Percentiles rank a stretch among this genome's conserved stretches.
These are phyloP conservation scores for Backusella westeae DNA, from an alignment of 192 early-diverging fungal species.

Conservation along the genomic window DNA sequence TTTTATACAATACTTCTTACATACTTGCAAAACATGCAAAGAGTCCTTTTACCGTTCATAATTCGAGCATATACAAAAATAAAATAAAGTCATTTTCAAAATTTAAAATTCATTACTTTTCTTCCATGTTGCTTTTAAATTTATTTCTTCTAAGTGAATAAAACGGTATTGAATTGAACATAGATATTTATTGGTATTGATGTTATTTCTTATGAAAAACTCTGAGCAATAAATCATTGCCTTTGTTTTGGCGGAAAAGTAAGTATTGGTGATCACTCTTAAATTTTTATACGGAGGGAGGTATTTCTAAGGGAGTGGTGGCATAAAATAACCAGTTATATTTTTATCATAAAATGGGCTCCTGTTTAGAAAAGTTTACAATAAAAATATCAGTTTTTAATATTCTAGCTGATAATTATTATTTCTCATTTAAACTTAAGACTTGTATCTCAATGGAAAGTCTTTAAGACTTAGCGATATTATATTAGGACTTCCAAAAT, in stretches of 20 bases:
- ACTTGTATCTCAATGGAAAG: not conserved
- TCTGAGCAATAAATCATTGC: not conserved
- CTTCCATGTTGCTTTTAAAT: not conserved
- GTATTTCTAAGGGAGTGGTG: not conserved
- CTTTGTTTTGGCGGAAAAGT: not conserved
- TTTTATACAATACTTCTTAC: not conserved
- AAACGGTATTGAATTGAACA: no score
- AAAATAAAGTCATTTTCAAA: not conserved
- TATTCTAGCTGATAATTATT: not conserved
- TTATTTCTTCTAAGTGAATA: not conserved
- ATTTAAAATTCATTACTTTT: not conserved
- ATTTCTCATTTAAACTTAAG: not conserved
- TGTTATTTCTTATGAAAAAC: not conserved
- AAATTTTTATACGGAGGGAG: not conserved
- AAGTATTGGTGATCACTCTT: not conserved
- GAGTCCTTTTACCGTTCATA: not conserved
- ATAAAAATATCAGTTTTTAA: not conserved
- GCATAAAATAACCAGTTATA: not conserved
- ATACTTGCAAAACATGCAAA: constrained; percentile 1
- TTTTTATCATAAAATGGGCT: not conserved
- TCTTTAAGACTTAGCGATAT: not conserved
- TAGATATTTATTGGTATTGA: no score
- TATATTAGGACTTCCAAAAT: no score
- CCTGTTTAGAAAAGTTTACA: not conserved
- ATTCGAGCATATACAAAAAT: not conserved